A percentile compares a stretch with the other conserved stretches of the same genome.
These are phyloP conservation scores for Coemansia sp. DNA, from an alignment of 192 early-diverging fungal species.

Conservation along the genomic window DNA sequence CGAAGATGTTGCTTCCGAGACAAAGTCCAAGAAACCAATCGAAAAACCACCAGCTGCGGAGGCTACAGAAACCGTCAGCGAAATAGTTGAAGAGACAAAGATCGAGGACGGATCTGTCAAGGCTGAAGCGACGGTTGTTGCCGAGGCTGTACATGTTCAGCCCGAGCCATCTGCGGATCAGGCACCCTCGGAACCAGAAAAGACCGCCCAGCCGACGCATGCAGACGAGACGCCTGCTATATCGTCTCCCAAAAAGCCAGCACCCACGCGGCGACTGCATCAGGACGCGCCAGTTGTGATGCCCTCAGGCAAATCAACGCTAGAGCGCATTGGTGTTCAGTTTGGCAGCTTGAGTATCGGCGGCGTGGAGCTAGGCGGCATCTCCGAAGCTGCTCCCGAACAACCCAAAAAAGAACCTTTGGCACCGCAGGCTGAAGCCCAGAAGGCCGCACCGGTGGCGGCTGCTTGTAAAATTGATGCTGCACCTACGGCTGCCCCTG, in stretches of 20 bases:
- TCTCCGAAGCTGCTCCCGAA: slow-evolving; percentile 30
- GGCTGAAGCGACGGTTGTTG: slow-evolving; percentile 6
- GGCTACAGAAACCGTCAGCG: slow-evolving; percentile 2
- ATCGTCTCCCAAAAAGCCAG: slow-evolving; percentile 26
- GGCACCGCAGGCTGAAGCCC: slow-evolving; percentile 12
- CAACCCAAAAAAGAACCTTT: slow-evolving; percentile 22
- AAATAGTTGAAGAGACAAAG: slow-evolving; percentile 5
- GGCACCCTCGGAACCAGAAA: neutral
- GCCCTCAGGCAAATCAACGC: slow-evolving; percentile 61
- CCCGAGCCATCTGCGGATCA: slow-evolving; percentile 6
- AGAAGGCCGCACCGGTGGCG: slow-evolving; percentile 10
- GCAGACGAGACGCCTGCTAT: slow-evolving; percentile 15
- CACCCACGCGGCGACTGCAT: slow-evolving; percentile 67
- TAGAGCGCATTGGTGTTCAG: slow-evolving; percentile 67
- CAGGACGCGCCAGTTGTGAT: slow-evolving; percentile 90
- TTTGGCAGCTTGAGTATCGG: slow-evolving; percentile 75
- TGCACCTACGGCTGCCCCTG: slow-evolving; percentile 10
- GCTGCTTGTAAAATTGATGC: slow-evolving; percentile 13
- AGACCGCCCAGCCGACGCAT: slow-evolving; percentile 1
- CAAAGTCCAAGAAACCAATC: neutral
- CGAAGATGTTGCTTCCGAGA: slow-evolving; percentile 19
- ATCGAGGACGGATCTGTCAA: slow-evolving; percentile 9
- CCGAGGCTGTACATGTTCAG: neutral
- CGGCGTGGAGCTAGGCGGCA: slow-evolving; percentile 47
- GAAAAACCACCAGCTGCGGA: slow-evolving; percentile 7